Base-by-base conservation (phyloP, 2,329 filamentous ascomycete genomes). In the Botrytis squamosa region DNA sequence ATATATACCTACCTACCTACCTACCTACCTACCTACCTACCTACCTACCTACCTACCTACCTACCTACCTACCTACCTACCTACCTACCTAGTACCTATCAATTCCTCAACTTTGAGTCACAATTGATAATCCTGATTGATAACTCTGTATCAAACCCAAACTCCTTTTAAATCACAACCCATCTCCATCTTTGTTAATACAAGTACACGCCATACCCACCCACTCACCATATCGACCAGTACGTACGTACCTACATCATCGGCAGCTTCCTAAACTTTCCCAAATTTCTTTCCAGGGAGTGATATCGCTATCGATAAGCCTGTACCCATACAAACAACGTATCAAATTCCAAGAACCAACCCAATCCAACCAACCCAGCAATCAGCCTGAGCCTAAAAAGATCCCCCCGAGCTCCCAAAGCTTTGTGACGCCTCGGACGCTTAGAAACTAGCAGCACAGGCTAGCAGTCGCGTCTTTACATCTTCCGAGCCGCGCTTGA, bases 271-370 rank as follows among this genome's bases (percentile, higher is more conserved):
- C 40, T 65, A 65, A 65, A 64, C 12, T 14, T 33, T 25, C 38
- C 12, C 25, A 55, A n/a, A n/a, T 55, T 52, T 14, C 25, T 7
- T n/a, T 5, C n/a, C 4, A n/a, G 33, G 49, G 25, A 29, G 65
- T 68, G 65, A 55, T 67, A 68, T 55, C 46, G 49, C n/a, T 68
- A 68, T 68, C 66, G 66, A 68, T 68, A 68, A 68, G 62, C 38
- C 42, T 1, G 12, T 3, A 40, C 18, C 36, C 38, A 10, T 40
- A n/a, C 36, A 16, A 38, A 40, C 20, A 29, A 44, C 4, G n/a
- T 44, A 25, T 65, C 25, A 42, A 40, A 25, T 62, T 62, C 14
- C 36, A 62, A 38, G 59, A 62, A 38, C 8, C 57, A 33, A 20
- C n/a, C 20, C 22, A 36, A 22, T 33, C 57, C 29, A 22, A 25